phyloP scores from a whole-genome alignment of 169 alveolate species.

The Eimeria tenella region DNA sequence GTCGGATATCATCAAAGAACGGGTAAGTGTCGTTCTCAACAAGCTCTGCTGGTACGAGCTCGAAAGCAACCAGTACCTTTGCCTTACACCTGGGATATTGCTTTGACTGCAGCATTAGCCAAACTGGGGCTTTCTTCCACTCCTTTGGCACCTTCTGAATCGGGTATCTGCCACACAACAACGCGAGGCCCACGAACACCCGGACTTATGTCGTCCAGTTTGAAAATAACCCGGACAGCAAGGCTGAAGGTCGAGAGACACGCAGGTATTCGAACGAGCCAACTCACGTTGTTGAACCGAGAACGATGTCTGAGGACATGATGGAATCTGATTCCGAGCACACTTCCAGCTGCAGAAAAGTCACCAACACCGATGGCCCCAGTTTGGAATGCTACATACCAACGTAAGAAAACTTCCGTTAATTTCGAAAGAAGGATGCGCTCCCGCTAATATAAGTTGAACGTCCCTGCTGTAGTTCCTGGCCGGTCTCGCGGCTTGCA shows the following conservation, averaged over 20 bases:
- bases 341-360: constrained; percentile 59
- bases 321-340: constrained; percentile 64
- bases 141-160: constrained; percentile 90
- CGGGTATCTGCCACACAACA: constrained; percentile 82
- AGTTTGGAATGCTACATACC: background rate
- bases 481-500: too few species aligned
- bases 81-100: constrained; percentile 89
- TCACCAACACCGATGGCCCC: background rate
- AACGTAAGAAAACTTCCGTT: too few species aligned
- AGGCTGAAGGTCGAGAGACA: background rate
- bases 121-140: constrained; percentile 93
- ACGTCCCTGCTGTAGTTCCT: too few species aligned
- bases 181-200: background rate
- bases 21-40: constrained; percentile 86
- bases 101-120: constrained; percentile 90
- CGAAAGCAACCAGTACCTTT: constrained; percentile 90
- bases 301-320: constrained; percentile 55
- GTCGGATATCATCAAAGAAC: constrained; percentile 92
- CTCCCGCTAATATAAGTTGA: background rate
- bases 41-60: constrained; percentile 86
- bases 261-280: background rate
- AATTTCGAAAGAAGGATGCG: background rate
- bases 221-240: background rate
- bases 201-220: background rate
- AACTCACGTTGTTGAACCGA: constrained; percentile 36